phyloP scores from a whole-genome alignment of 352 stramenopile species.

The Pythium phragmiticola region DNA sequence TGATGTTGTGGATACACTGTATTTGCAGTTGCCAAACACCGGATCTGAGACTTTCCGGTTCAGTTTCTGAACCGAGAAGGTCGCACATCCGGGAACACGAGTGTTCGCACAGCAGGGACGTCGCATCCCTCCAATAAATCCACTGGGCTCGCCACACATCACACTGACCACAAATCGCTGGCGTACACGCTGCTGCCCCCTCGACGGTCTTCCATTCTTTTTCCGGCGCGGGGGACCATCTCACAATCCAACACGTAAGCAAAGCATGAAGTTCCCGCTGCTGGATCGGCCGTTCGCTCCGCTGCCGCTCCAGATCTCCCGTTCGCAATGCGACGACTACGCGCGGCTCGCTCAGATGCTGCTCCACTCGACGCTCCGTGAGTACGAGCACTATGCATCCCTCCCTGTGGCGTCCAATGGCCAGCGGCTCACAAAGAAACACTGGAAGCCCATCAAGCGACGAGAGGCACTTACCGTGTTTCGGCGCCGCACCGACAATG shows the following conservation, averaged over 20 bases:
- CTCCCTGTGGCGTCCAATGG: background rate
- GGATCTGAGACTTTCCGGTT: too few relatives aligned
- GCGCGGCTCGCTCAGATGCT: conserved; percentile 12
- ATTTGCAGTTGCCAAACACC: too few relatives aligned
- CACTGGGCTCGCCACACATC: too few relatives aligned
- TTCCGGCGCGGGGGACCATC: background rate
- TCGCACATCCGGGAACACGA: too few relatives aligned
- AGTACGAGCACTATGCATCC: conserved; percentile 12
- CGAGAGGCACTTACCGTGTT: conserved; percentile 16
- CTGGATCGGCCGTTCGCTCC: conserved; percentile 18
- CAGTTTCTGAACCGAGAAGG: too few relatives aligned
- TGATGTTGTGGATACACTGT: too few relatives aligned
- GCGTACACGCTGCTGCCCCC: too few relatives aligned
- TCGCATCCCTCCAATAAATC: too few relatives aligned
- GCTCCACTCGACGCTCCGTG: conserved; percentile 16
- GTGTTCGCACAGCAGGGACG: too few relatives aligned
- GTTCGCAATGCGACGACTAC: conserved; percentile 8
- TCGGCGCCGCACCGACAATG: background rate
- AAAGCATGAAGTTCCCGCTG: conserved; percentile 25
- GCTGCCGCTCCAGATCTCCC: background rate
- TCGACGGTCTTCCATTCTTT: background rate
- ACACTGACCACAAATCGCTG: too few relatives aligned
- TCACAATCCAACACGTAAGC: background rate
- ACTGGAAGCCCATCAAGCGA: conserved; percentile 46
- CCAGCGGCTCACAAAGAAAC: conserved; percentile 22